phyloP scores from a whole-genome alignment of 148 eudicot genomes.

The Camellia sinensis region DNA sequence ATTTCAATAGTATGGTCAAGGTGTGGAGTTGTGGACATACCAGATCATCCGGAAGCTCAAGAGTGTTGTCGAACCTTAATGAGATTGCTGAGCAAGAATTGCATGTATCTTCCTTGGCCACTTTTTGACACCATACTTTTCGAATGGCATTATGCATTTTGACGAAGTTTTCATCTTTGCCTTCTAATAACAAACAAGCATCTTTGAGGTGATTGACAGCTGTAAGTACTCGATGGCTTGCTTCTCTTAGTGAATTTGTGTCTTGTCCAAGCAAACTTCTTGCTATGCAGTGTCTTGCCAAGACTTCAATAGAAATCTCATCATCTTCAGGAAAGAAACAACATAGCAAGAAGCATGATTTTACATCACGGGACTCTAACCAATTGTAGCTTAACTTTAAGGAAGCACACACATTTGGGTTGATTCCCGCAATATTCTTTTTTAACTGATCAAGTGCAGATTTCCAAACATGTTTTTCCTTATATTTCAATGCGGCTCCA shows the following conservation, averaged over 20 bases:
- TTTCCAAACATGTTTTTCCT: not conserved
- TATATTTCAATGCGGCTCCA: not conserved
- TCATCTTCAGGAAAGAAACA: not conserved
- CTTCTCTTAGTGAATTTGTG: not conserved
- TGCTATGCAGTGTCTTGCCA: too few relatives aligned
- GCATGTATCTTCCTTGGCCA: not conserved
- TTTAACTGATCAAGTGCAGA: not conserved
- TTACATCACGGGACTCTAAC: not conserved
- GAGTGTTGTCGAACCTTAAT: too few relatives aligned
- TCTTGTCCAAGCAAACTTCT: too few relatives aligned
- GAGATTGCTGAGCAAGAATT: too few relatives aligned
- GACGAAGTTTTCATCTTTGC: too few relatives aligned
- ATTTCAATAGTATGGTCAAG: too few relatives aligned
- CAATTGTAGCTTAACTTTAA: constrained; percentile 10
- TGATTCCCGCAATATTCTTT: not conserved
- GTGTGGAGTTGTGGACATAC: too few relatives aligned
- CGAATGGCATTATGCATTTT: too few relatives aligned
- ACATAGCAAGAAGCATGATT: constrained; percentile 12
- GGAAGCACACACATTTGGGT: not conserved
- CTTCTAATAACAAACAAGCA: not conserved
- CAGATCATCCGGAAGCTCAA: too few relatives aligned
- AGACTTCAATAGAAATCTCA: too few relatives aligned
- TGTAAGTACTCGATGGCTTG: not conserved
- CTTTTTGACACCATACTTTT: not conserved
- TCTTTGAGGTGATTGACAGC: not conserved